These are phyloP conservation scores for Penicillium egyptiacum DNA, from an alignment of 495 filamentous ascomycete species.

Conservation along the genomic window DNA sequence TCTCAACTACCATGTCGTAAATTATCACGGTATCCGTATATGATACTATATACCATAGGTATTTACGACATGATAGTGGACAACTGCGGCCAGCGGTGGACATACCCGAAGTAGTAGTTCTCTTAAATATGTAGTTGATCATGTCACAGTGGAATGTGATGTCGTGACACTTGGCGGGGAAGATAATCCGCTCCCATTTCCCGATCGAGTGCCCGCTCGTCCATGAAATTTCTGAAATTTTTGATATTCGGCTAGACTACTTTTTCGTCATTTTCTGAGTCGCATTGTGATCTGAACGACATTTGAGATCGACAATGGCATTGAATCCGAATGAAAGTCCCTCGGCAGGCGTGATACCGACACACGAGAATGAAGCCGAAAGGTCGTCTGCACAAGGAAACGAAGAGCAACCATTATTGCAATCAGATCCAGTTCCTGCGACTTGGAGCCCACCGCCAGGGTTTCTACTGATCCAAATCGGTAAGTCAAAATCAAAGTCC, in stretches of 20 bases:
- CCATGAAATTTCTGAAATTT: constrained; percentile 1
- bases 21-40: no score
- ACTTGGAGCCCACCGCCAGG: constrained; percentile 43
- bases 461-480: constrained; percentile 49
- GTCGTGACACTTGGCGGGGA: constrained; percentile 21
- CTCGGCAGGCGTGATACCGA: background rate
- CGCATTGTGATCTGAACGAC: background rate
- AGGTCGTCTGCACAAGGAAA: background rate
- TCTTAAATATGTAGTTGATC: background rate
- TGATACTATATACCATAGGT: no score
- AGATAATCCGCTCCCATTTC: constrained; percentile 14
- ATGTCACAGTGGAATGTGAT: constrained; percentile 15
- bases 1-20: no score
- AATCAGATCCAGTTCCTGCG: constrained; percentile 16
- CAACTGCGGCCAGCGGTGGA: no score
- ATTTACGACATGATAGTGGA: no score
- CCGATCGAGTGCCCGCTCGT: constrained; percentile 26
- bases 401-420: constrained; percentile 45
- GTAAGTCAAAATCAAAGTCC: constrained; percentile 19
- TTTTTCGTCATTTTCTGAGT: background rate
- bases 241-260: background rate
- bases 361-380: background rate
- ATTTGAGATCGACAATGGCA: background rate
- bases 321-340: background rate
- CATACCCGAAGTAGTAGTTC: no score